Conservation (phyloP, 2,329 filamentous ascomycete species). For the Diaporthe eres region DNA sequence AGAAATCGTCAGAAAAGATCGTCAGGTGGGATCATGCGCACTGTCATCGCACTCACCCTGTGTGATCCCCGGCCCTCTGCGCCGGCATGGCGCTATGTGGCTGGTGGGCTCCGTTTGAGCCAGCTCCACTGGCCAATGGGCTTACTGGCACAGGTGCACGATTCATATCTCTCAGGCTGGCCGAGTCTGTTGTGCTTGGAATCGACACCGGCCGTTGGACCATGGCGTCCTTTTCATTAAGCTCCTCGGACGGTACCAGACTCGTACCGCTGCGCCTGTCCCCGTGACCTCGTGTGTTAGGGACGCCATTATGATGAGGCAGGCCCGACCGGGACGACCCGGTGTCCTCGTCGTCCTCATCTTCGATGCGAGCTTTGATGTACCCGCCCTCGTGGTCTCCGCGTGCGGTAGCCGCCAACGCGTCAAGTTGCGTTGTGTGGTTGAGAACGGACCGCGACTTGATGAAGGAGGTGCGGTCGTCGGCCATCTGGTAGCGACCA, state of each 20-base stretch:
- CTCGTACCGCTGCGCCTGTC: slow-evolving; percentile 62
- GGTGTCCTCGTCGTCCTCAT: slow-evolving; percentile 81
- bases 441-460: slow-evolving; percentile 84
- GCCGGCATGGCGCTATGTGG: slow-evolving; percentile 55
- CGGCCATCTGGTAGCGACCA: slow-evolving; percentile 89
- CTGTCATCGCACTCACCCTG: slow-evolving; percentile 58
- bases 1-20: slow-evolving; percentile 44
- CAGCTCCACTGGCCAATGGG: slow-evolving; percentile 49
- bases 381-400: slow-evolving; percentile 75
- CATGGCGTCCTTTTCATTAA: slow-evolving; percentile 42
- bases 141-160: slow-evolving; percentile 43
- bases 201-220: slow-evolving; percentile 44
- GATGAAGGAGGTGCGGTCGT: slow-evolving; percentile 91
- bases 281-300: slow-evolving; percentile 41
- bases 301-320: slow-evolving; percentile 17
- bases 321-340: slow-evolving; percentile 58
- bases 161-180: slow-evolving; percentile 45
- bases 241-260: slow-evolving; percentile 59
- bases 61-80: slow-evolving; percentile 58
- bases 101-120: slow-evolving; percentile 54
- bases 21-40: slow-evolving; percentile 4
- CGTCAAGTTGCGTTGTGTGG: slow-evolving; percentile 82
- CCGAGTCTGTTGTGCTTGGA: slow-evolving; percentile 44
- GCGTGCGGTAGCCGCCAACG: slow-evolving; percentile 84
- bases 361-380: slow-evolving; percentile 69